Evolutionary conservation across 73 alveolate species (phyloP), one percentile per base, ranked within the genome.

Genomic region (Paraurostyla sp.): DNA sequence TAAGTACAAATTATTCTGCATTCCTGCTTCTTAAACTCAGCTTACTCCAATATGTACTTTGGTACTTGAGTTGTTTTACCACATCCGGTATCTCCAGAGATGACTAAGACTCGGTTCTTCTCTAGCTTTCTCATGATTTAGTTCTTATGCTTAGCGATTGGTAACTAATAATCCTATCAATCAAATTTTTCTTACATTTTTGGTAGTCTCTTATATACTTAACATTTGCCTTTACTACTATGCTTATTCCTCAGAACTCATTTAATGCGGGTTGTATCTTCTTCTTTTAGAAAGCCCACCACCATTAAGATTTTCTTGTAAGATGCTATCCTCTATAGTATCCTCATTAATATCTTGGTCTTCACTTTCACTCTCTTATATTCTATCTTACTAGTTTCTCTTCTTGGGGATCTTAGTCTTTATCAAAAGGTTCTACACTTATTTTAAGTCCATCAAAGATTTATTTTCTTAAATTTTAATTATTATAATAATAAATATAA

Each of bases 51-150:
- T 38, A 96, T 91, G 80, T 71, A 91, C 92, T 96, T 91, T 43
- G 99, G 99, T 35, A 96, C 94, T 86, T 96, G 96, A 36, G 99
- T 96, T 1, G 99, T 92, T 93, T 96, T 96, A 15, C 99, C 99
- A 69, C 99, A 96, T 42, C 99, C 99, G 32, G 99, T 96, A 60
- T 94, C 97, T 16, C 99, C 99, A 35, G 95, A 95, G 15, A 96
- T 89, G 52, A 96, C 95, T 29, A 93, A 73, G 60, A 96, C 97
- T 57, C 92, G 60, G 89, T 89, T 80, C 58, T 82, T 59, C 25
- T 57, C 68, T 22, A 96, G 76, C 59, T 92, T 83, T 50, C 80
- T 90, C 57, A 96, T 62, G 16, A 96, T 94, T 62, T 92, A 92
- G 41, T 84, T 58, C 57, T 90, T 75, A 40, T 93, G 88, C 30